Percentiles rank a stretch among this genome's conserved stretches.
Conservation (phyloP, 2,329 filamentous ascomycete species). For the Xylaria arbuscula region DNA sequence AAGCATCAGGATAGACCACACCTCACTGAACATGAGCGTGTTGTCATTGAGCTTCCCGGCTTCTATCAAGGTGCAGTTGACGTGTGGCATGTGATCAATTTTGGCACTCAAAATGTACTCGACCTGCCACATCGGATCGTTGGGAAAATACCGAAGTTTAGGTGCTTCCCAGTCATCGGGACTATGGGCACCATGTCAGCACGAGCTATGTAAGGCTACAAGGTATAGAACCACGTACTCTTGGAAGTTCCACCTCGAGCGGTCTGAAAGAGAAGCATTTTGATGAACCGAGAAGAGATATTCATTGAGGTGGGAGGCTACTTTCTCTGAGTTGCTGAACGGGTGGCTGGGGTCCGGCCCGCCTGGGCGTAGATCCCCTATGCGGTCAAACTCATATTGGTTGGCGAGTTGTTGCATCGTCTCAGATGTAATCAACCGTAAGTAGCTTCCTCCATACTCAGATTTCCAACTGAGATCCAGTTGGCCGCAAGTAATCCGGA, state of each 20-base stretch:
- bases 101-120: background rate
- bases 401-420: conserved; percentile 11
- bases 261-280: background rate
- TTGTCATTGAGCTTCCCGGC: background rate
- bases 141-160: conserved; percentile 1
- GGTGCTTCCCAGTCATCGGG: background rate
- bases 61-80: conserved; percentile 5
- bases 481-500: conserved; percentile 3
- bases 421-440: conserved; percentile 5
- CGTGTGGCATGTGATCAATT: conserved; percentile 3
- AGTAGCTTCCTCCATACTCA: conserved; percentile 8
- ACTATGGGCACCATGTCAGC: conserved; percentile 8
- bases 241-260: background rate
- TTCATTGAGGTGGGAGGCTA: background rate
- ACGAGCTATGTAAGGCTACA: background rate
- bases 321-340: conserved; percentile 2
- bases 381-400: conserved; percentile 9
- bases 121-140: background rate
- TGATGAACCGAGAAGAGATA: background rate
- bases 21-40: conserved; percentile 21
- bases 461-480: conserved; percentile 12
- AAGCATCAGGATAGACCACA: conserved; percentile 11
- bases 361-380: background rate
- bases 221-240: background rate
- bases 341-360: background rate